phyloP scores from a whole-genome alignment of 2,329 filamentous ascomycete genomes.

The Penicillium occitanis region DNA sequence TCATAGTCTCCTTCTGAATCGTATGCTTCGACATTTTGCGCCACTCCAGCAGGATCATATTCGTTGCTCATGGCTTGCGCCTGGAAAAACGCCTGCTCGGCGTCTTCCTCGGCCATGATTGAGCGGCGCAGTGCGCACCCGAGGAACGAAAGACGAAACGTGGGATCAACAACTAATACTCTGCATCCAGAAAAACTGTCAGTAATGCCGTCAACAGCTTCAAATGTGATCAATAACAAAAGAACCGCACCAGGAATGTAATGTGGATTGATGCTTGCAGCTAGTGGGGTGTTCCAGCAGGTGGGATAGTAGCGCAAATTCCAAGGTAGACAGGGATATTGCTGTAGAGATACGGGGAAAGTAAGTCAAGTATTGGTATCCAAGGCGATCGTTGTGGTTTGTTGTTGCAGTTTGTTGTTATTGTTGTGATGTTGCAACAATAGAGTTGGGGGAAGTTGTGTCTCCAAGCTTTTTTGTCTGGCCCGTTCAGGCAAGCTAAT shows the following conservation, averaged over 20 bases:
- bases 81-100: conserved; percentile 55
- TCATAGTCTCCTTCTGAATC: conserved; percentile 59
- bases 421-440: conserved; percentile 7
- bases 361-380: conserved; percentile 12
- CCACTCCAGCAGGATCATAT: conserved; percentile 49
- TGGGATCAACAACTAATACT: conserved; percentile 10
- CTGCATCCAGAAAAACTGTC: not conserved
- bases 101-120: conserved; percentile 54
- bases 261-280: conserved; percentile 22
- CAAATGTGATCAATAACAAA: conserved; percentile 19
- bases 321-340: conserved; percentile 17
- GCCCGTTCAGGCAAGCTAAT: not conserved
- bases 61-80: conserved; percentile 48
- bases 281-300: conserved; percentile 16
- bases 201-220: conserved; percentile 9
- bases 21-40: conserved; percentile 53
- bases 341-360: conserved; percentile 12
- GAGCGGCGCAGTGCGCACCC: conserved; percentile 22
- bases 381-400: conserved; percentile 15
- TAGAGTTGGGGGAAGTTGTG: not conserved
- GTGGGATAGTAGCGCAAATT: conserved; percentile 7
- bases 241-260: conserved; percentile 22
- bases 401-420: conserved; percentile 19
- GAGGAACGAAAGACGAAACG: conserved; percentile 21
- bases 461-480: conserved; percentile 13